A percentile compares a stretch with the other conserved stretches of the same genome.
These are phyloP conservation scores for Kurtzmaniella quercitrusa DNA, from an alignment of 1,139 yeast species.

Conservation along the genomic window DNA sequence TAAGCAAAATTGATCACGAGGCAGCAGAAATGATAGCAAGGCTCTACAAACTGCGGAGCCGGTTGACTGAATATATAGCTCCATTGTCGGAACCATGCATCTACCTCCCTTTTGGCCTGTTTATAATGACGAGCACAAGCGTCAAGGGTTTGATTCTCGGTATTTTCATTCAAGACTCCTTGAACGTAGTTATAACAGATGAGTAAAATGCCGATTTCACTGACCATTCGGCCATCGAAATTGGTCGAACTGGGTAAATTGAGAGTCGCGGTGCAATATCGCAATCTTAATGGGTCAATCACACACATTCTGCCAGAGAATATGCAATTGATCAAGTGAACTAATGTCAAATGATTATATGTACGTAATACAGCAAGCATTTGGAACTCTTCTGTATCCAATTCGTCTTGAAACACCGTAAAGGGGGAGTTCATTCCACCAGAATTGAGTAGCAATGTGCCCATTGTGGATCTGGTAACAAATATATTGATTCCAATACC, in stretches of 20 bases:
- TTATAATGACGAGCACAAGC: slow-evolving; percentile 22
- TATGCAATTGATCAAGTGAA: slow-evolving; percentile 65
- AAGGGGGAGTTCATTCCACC: slow-evolving; percentile 17
- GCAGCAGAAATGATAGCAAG: slow-evolving; percentile 64
- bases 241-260: slow-evolving; percentile 65
- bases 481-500: slow-evolving; percentile 57
- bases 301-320: slow-evolving; percentile 72
- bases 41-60: slow-evolving; percentile 71
- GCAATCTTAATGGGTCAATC: slow-evolving; percentile 62
- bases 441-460: slow-evolving; percentile 15
- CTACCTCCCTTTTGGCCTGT: slow-evolving; percentile 34
- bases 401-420: slow-evolving; percentile 26
- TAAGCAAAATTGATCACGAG: slow-evolving; percentile 41
- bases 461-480: slow-evolving; percentile 41
- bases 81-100: slow-evolving; percentile 69
- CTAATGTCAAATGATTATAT: slow-evolving; percentile 71
- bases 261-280: slow-evolving; percentile 57
- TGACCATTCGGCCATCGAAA: slow-evolving; percentile 80
- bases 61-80: slow-evolving; percentile 68
- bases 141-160: slow-evolving; percentile 13
- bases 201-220: slow-evolving; percentile 65
- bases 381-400: slow-evolving; percentile 42
- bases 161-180: slow-evolving; percentile 20
- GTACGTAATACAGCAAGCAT: slow-evolving; percentile 52
- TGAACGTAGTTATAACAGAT: slow-evolving; percentile 63